A percentile compares a stretch with the other conserved stretches of the same genome.
Conservation (phyloP, 164 flowering plant genomes). For the Nelumbo lutea region DNA sequence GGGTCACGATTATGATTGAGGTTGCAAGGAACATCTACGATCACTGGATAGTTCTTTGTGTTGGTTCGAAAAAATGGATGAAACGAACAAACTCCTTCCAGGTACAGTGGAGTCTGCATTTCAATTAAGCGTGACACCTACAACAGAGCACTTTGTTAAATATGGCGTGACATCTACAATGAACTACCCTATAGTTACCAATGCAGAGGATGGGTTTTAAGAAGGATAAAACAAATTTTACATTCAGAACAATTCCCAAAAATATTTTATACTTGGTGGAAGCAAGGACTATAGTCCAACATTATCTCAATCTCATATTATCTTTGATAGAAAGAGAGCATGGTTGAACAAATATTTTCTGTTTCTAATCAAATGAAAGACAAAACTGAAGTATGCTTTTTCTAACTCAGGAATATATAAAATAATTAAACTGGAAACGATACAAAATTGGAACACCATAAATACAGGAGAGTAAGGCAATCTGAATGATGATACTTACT, state of each 20-base stretch:
- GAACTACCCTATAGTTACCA: background rate
- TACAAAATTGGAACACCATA: background rate
- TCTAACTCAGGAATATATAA: no score
- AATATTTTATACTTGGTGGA: no score
- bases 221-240: no score
- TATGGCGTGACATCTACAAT: background rate
- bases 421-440: background rate
- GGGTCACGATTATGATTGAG: conserved; percentile 11
- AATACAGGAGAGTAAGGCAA: background rate
- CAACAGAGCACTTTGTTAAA: conserved; percentile 1
- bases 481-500: conserved; percentile 37
- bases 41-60: conserved; percentile 9
- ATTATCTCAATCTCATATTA: no score
- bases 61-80: conserved; percentile 67
- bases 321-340: no score
- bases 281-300: no score
- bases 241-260: no score
- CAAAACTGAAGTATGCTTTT: no score
- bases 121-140: conserved; percentile 92
- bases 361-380: no score
- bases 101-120: conserved; percentile 85
- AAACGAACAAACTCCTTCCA: conserved; percentile 53
- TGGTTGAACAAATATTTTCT: no score
- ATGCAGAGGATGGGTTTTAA: background rate
- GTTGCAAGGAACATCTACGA: conserved; percentile 8